phyloP scores from a whole-genome alignment of 257 asterid genomes.

The Nicotiana knightiana region DNA sequence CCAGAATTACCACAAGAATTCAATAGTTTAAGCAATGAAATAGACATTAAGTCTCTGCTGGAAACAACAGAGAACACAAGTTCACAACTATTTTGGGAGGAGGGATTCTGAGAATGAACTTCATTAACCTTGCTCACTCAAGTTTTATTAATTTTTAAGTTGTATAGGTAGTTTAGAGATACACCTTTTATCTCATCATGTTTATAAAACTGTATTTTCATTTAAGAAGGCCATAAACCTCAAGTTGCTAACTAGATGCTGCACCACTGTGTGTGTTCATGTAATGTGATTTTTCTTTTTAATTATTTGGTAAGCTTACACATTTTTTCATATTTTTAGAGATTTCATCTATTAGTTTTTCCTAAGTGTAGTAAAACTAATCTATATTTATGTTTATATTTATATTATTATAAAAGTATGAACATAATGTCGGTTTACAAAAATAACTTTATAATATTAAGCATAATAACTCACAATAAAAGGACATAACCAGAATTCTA shows the following conservation, averaged over 20 bases:
- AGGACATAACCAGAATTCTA: too few species aligned
- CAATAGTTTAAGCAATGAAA: constrained; percentile 17
- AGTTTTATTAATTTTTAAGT: background rate
- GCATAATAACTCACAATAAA: too few species aligned
- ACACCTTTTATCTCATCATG: background rate
- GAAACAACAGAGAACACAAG: constrained; percentile 25
- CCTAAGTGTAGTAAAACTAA: too few species aligned
- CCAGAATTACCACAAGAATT: constrained; percentile 18
- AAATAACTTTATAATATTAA: too few species aligned
- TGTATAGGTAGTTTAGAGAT: background rate
- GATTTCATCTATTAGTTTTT: too few species aligned
- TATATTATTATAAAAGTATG: too few species aligned
- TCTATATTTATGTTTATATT: too few species aligned
- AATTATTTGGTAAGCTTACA: background rate
- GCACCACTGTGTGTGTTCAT: background rate
- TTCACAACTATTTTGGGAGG: constrained; percentile 28
- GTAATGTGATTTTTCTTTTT: background rate
- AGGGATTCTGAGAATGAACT: constrained; percentile 22
- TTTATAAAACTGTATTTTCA: background rate
- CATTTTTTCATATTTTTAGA: background rate
- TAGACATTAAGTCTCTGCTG: constrained; percentile 15
- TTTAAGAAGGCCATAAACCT: background rate
- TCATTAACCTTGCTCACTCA: background rate
- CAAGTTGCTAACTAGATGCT: background rate
- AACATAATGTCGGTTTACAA: too few species aligned